Evolutionary conservation across 2,329 filamentous ascomycete genomes (phyloP).

Genomic region (Tolypocladium amazonense): DNA sequence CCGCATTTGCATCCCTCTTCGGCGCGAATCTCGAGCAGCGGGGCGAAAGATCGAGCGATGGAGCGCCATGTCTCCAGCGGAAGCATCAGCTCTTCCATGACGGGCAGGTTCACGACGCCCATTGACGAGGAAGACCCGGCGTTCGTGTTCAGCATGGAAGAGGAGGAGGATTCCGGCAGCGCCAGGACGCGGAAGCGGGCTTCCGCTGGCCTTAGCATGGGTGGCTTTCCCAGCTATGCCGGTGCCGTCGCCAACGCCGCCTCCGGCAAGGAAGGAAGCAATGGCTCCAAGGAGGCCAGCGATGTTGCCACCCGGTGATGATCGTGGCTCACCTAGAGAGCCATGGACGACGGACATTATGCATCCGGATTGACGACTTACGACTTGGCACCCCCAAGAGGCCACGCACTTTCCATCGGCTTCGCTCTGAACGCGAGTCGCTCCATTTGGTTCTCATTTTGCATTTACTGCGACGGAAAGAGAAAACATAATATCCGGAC

Average conservation of each 20-base stretch:
- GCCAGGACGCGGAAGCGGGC: constrained; percentile 36
- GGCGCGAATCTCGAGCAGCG: constrained; percentile 27
- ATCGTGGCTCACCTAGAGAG: constrained; percentile 3
- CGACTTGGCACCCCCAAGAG: not conserved
- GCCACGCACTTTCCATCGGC: not conserved
- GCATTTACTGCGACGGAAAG: not conserved
- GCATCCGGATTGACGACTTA: not conserved
- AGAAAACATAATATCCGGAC: not conserved
- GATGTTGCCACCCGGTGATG: constrained; percentile 19
- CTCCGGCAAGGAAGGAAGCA: constrained; percentile 16
- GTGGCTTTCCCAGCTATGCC: constrained; percentile 31
- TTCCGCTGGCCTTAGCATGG: constrained; percentile 31
- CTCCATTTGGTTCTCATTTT: not conserved
- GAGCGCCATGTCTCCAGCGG: constrained; percentile 51
- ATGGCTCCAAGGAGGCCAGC: constrained; percentile 16
- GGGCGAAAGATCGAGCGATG: constrained; percentile 29
- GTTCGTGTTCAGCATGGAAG: constrained; percentile 57
- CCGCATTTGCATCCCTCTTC: constrained; percentile 41
- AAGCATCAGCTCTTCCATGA: constrained; percentile 43
- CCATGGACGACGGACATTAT: not conserved
- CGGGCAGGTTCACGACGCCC: constrained; percentile 50
- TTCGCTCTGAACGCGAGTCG: not conserved
- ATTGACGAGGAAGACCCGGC: constrained; percentile 56
- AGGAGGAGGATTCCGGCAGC: constrained; percentile 42
- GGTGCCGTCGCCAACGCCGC: constrained; percentile 23